phyloP scores from a whole-genome alignment of 495 filamentous ascomycete species.

The Pseudoneurospora amorphoporcata region DNA sequence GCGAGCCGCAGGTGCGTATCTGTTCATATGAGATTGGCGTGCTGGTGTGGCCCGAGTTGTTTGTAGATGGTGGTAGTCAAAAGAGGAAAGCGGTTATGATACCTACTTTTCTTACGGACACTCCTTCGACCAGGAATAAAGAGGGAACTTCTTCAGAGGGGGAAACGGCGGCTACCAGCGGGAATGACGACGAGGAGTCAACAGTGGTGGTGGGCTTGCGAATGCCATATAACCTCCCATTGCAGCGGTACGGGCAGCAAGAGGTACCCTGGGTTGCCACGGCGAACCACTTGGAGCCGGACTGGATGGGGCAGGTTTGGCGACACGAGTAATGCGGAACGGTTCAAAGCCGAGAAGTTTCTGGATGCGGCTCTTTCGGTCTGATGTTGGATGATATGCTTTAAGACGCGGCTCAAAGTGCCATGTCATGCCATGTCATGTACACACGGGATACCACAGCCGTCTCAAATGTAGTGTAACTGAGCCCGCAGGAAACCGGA shows the following conservation, averaged over 20 bases:
- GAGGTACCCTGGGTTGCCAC: constrained; percentile 77
- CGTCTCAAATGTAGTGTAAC: background rate
- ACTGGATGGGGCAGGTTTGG: constrained; percentile 52
- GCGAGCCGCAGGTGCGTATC: constrained; percentile 50
- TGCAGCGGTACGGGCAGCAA: constrained; percentile 48
- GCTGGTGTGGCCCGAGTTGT: constrained; percentile 70
- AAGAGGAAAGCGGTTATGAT: constrained; percentile 46
- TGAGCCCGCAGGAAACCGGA: background rate
- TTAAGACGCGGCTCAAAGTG: background rate
- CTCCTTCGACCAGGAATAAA: constrained; percentile 19
- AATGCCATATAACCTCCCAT: constrained; percentile 76
- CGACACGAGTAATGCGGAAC: background rate
- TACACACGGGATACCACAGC: background rate
- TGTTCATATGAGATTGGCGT: constrained; percentile 83
- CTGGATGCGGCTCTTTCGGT: background rate
- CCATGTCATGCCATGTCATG: background rate
- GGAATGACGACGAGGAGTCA: background rate
- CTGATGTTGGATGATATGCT: background rate
- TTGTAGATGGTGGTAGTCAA: constrained; percentile 16
- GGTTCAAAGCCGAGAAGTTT: background rate
- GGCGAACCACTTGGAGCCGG: constrained; percentile 47
- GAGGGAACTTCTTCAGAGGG: background rate
- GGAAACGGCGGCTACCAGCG: background rate
- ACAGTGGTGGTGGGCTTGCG: constrained; percentile 51
- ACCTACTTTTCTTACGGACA: constrained; percentile 55